These are phyloP conservation scores for Aquanectria penicillioides DNA, from an alignment of 2,329 filamentous ascomycete species.

Conservation along the genomic window DNA sequence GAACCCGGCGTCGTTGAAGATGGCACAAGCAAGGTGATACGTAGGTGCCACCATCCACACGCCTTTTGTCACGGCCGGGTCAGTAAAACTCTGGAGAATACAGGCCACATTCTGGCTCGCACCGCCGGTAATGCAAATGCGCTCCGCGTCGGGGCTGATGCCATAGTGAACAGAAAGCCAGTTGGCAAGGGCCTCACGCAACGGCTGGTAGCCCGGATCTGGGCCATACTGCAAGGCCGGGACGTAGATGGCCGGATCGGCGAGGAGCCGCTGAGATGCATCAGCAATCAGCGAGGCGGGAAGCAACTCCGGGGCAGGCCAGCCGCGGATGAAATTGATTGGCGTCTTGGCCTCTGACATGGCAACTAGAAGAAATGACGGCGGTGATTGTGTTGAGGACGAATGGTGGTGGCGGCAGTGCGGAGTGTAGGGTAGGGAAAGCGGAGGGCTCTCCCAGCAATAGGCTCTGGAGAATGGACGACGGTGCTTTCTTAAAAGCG, in stretches of 20 bases:
- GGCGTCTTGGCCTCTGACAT: conserved; percentile 47
- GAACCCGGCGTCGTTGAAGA: conserved; percentile 86
- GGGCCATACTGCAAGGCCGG: conserved; percentile 83
- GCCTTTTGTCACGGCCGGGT: conserved; percentile 77
- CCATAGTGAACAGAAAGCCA: conserved; percentile 77
- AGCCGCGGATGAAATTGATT: conserved; percentile 75
- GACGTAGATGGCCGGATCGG: conserved; percentile 65
- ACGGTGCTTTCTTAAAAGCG: not conserved
- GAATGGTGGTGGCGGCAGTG: conserved; percentile 4
- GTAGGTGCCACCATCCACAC: conserved; percentile 86
- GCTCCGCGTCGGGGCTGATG: conserved; percentile 55
- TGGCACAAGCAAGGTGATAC: conserved; percentile 86
- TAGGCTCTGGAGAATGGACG: too few relatives aligned
- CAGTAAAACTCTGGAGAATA: conserved; percentile 81
- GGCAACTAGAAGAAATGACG: conserved; percentile 22
- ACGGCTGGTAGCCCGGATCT: conserved; percentile 76
- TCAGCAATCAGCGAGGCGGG: conserved; percentile 70
- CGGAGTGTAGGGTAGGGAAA: too few relatives aligned
- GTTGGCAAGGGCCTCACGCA: conserved; percentile 72
- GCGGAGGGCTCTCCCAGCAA: too few relatives aligned
- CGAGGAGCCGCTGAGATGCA: conserved; percentile 70
- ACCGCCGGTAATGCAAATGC: conserved; percentile 85
- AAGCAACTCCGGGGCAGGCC: conserved; percentile 72
- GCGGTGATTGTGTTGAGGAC: conserved; percentile 23
- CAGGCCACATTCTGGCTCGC: conserved; percentile 85